These are phyloP conservation scores for Ophiostoma ulmi DNA, from an alignment of 2,329 filamentous ascomycete species.

Conservation along the genomic window DNA sequence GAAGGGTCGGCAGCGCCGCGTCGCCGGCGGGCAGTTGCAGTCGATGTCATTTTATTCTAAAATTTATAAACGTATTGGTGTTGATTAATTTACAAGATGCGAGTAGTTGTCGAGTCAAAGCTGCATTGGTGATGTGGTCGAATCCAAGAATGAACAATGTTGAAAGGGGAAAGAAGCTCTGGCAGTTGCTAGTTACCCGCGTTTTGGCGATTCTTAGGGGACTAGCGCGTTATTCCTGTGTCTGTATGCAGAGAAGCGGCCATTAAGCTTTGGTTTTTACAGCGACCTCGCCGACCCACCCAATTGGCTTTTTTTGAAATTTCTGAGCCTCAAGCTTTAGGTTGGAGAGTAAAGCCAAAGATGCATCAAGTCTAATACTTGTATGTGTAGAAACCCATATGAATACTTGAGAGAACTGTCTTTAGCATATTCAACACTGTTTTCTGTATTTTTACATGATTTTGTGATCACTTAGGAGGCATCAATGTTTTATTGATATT, in stretches of 20 bases:
- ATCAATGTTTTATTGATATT: neutral
- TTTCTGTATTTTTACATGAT: neutral
- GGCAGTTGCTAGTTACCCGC: neutral
- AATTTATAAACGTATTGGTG: neutral
- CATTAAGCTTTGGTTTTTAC: neutral
- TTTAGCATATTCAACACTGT: neutral
- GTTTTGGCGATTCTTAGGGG: neutral
- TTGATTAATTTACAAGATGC: neutral
- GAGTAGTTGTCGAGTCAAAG: neutral
- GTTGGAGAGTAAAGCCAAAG: neutral
- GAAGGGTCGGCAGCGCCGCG: slow-evolving; percentile 13
- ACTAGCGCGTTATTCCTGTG: neutral
- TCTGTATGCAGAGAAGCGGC: neutral
- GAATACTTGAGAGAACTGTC: neutral
- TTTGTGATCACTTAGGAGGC: neutral
- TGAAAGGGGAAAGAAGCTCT: neutral
- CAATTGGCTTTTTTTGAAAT: slow-evolving; percentile 7
- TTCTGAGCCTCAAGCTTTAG: neutral
- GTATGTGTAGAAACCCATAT: neutral
- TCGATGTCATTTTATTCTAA: neutral
- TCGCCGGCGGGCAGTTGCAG: slow-evolving; percentile 21
- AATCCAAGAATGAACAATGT: neutral
- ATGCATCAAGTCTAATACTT: neutral
- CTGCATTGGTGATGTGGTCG: neutral
- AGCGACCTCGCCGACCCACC: neutral